Base-by-base conservation (phyloP, 1,284 basidiomycete species). In the Cerrena zonata region DNA sequence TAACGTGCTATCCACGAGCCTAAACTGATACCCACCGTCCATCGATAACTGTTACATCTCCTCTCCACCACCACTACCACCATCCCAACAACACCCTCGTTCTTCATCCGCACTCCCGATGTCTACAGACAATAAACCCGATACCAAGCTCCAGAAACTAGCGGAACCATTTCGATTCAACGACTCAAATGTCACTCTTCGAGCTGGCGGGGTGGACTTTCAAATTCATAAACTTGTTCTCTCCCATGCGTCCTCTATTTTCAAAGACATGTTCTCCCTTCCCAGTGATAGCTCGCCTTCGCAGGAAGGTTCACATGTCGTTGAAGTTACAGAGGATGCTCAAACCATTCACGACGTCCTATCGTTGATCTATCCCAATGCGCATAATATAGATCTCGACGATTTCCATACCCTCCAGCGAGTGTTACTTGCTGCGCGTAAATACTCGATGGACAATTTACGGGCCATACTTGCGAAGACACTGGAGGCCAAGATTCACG, bases 301-400 rank as follows among this genome's bases (percentile, higher is more conserved):
- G 19, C 5, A 24, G 3, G 4, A 27, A 7, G 23, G 15, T 13
- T 42, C 47, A 12, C 53, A 42, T 5, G 30, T 52, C 36, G 40
- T 58, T 19, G 34, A 44, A 2, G 18, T 59, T 3, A 18, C 39
- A 2, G 82, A 82, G 55, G 76, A 77, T 30, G 61, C 69, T 7
- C 53, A 64, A 27, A 76, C 74, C 0, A 69, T 83, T 22, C 77
- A 81, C 52, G 57, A 64, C 11, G 61, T 84, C 11, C 67, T 84
- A 2, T 73, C 74, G 48, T 77, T 81, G 21, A 50, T 49, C 42
- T 60, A 58, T 40, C 55, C 58, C 13, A 50, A 54, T 5, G 43
- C 37, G 2, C 43, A 54, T 15, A 22, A 42, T 4, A n/a, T 22
- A 5, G 41, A 10, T 23, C 41, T 42, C 41, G 22, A 15, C 21